A percentile compares a stretch with the other conserved stretches of the same genome.
Evolutionary conservation across 768 basidiomycete species (phyloP).

Genomic region (Dentipellis fragilis): DNA sequence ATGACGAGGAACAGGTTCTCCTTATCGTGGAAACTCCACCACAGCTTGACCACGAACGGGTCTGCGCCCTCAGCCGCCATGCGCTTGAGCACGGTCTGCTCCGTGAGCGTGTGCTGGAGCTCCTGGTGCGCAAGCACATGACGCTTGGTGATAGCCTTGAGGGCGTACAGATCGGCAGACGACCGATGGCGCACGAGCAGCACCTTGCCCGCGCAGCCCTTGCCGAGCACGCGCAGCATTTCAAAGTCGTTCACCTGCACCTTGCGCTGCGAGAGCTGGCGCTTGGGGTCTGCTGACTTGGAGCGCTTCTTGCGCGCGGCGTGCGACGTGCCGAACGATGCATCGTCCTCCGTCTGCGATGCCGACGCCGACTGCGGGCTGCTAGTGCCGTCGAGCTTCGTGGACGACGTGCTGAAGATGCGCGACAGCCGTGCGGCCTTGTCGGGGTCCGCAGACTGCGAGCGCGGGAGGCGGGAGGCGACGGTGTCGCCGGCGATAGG

Average conservation of each 20-base stretch:
- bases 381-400: conserved; percentile 9
- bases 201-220: conserved; percentile 96
- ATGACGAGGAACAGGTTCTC: conserved; percentile 96
- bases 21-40: conserved; percentile 97
- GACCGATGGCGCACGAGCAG: conserved; percentile 78
- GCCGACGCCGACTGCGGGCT: conserved; percentile 36
- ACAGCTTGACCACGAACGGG: conserved; percentile 91
- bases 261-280: conserved; percentile 46
- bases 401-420: conserved; percentile 44
- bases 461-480: conserved; percentile 51
- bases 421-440: conserved; percentile 49
- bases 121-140: conserved; percentile 97
- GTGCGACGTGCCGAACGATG: conserved; percentile 53
- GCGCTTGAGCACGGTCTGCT: conserved; percentile 89
- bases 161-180: conserved; percentile 67
- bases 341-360: conserved; percentile 48
- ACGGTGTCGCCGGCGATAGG: conserved; percentile 13
- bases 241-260: conserved; percentile 89
- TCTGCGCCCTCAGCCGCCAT: conserved; percentile 86
- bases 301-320: conserved; percentile 44
- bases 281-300: conserved; percentile 37
- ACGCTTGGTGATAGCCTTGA: conserved; percentile 97
- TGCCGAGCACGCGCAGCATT: conserved; percentile 93
- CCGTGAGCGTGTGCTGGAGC: conserved; percentile 90
- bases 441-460: conserved; percentile 76